Percentiles rank a stretch among this genome's conserved stretches.
Evolutionary conservation across 306 rosid species (phyloP).

Genomic region (Rosa rugosa): DNA sequence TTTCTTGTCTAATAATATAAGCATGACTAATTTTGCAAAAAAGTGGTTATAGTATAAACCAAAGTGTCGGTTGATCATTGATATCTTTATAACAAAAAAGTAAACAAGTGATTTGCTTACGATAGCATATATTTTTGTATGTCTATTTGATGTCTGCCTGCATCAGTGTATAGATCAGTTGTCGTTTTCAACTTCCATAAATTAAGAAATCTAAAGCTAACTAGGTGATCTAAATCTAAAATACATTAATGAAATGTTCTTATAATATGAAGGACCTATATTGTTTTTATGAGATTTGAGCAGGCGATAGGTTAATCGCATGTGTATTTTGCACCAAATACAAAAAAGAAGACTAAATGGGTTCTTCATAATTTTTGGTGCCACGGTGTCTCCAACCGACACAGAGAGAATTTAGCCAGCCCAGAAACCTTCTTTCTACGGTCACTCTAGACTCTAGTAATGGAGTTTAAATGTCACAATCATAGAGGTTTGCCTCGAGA

Average conservation of each 20-base stretch:
- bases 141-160: background rate
- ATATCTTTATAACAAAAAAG: background rate
- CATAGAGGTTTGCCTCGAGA: too few species aligned
- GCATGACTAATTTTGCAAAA: too few species aligned
- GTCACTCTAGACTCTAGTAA: background rate
- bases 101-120: constrained; percentile 1
- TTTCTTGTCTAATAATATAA: too few species aligned
- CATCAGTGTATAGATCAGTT: constrained; percentile 6
- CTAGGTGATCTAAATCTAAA: constrained; percentile 13
- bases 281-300: background rate
- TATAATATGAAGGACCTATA: background rate
- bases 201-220: background rate
- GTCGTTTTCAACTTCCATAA: constrained; percentile 14
- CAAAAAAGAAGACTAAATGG: too few species aligned
- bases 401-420: background rate
- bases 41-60: background rate
- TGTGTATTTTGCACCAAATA: background rate
- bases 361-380: background rate
- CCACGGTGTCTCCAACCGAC: constrained; percentile 18
- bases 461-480: background rate
- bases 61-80: constrained; percentile 12
- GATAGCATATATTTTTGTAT: background rate
- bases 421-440: background rate
- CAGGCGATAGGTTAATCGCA: background rate
- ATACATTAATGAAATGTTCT: background rate